Conservation (phyloP, 148 eudicot genomes). For the Rhododendron griersonianum region DNA sequence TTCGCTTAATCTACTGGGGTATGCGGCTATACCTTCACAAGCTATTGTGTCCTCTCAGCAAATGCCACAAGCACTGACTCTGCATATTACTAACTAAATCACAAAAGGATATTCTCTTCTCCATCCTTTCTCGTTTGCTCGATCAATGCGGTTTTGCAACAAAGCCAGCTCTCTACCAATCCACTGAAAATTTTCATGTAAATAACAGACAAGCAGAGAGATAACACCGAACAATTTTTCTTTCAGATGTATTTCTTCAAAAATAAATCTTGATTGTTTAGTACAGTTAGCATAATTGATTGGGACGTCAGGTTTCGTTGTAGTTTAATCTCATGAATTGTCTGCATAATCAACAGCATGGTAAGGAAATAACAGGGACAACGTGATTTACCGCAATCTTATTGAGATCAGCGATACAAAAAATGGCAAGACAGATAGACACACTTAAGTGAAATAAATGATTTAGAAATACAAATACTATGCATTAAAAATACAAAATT, state of each 20-base stretch:
- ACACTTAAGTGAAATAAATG: not conserved
- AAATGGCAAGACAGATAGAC: not conserved
- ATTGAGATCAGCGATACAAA: not conserved
- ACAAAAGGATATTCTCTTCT: constrained; percentile 59
- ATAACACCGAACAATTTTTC: not conserved
- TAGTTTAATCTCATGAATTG: not conserved
- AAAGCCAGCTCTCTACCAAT: constrained; percentile 43
- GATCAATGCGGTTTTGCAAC: constrained; percentile 55
- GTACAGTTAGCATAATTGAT: not conserved
- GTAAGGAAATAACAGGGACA: not conserved
- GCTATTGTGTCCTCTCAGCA: not conserved
- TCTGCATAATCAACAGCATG: not conserved
- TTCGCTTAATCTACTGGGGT: not conserved
- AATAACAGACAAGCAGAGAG: not conserved
- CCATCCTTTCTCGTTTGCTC: constrained; percentile 72
- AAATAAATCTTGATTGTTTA: not conserved
- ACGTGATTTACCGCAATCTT: not conserved
- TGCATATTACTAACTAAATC: not conserved
- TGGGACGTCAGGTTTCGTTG: not conserved
- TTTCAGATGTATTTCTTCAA: not conserved
- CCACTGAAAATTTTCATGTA: constrained; percentile 30
- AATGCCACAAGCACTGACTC: not conserved
- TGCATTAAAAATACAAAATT: not conserved
- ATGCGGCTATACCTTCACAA: not conserved
- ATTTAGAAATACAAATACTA: not conserved